Evolutionary conservation across 2,329 filamentous ascomycete genomes (phyloP).

Genomic region (Dactylellina drechsleri): DNA sequence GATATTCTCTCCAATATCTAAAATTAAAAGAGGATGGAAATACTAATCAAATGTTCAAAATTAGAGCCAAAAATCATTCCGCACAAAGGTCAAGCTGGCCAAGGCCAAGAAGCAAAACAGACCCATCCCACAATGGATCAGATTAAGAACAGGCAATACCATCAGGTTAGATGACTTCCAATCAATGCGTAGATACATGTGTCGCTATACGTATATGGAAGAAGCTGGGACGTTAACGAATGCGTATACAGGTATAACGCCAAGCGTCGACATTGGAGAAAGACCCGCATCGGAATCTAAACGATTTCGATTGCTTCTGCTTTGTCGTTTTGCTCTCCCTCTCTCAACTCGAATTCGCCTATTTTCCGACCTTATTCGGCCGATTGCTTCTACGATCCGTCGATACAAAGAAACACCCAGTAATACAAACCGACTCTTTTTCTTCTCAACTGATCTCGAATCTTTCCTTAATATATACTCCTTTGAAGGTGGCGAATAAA

Average conservation of each 20-base stretch:
- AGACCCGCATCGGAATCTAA: constrained; percentile 99
- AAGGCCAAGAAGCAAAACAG: constrained; percentile 99
- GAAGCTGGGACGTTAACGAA: constrained; percentile 53
- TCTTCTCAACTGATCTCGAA: not conserved
- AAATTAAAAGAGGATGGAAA: constrained; percentile 61
- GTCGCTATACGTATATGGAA: constrained; percentile 12
- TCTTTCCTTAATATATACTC: constrained; percentile 10
- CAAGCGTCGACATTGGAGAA: constrained; percentile 99
- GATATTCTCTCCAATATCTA: not conserved
- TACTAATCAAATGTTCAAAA: constrained; percentile 54
- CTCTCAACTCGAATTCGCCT: constrained; percentile 19
- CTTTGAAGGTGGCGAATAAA: not conserved
- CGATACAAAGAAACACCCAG: not conserved
- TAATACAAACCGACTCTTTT: constrained; percentile 6
- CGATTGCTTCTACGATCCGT: too few relatives aligned
- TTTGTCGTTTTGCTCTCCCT: constrained; percentile 54
- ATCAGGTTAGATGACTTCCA: constrained; percentile 80
- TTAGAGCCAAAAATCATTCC: constrained; percentile 99
- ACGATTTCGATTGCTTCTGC: constrained; percentile 61
- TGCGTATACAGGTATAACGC: constrained; percentile 86
- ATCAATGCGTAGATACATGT: constrained; percentile 14
- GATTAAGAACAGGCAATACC: constrained; percentile 97
- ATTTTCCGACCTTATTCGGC: too few relatives aligned
- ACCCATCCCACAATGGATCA: constrained; percentile 99
- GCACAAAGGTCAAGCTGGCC: constrained; percentile 99